These are phyloP conservation scores for Amanita subjunquillea DNA, from an alignment of 768 basidiomycete genomes.

Conservation along the genomic window DNA sequence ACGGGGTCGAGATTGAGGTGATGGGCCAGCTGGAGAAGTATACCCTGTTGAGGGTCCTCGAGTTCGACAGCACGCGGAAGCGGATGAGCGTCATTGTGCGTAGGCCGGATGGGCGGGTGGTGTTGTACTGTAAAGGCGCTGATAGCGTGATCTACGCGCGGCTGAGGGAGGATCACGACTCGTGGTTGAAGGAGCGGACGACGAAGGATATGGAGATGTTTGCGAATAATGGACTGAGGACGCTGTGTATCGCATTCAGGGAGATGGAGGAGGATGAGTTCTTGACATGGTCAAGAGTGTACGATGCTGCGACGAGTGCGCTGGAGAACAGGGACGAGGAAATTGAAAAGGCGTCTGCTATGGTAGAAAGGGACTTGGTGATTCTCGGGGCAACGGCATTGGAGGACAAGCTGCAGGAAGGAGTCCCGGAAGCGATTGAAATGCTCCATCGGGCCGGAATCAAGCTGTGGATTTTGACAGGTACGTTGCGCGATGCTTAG, in stretches of 20 bases:
- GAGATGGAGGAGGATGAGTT: slow-evolving; percentile 80
- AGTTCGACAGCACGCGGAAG: slow-evolving; percentile 92
- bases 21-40: slow-evolving; percentile 84
- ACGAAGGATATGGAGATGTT: slow-evolving; percentile 85
- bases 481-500: slow-evolving; percentile 24
- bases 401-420: slow-evolving; percentile 95
- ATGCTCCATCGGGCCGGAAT: slow-evolving; percentile 87
- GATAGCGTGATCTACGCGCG: slow-evolving; percentile 92
- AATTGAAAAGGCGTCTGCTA: slow-evolving; percentile 78
- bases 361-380: slow-evolving; percentile 72
- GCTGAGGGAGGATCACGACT: slow-evolving; percentile 68
- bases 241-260: slow-evolving; percentile 81
- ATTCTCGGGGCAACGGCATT: slow-evolving; percentile 93
- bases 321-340: slow-evolving; percentile 81
- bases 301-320: slow-evolving; percentile 74
- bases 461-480: slow-evolving; percentile 96
- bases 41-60: slow-evolving; percentile 69
- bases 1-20: slow-evolving; percentile 79
- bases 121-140: slow-evolving; percentile 94
- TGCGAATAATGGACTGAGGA: slow-evolving; percentile 87
- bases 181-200: slow-evolving; percentile 64
- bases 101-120: slow-evolving; percentile 68
- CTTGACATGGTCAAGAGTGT: slow-evolving; percentile 63
- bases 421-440: slow-evolving; percentile 94
- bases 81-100: slow-evolving; percentile 92